Evolutionary conservation across 148 eudicot species (phyloP), one percentile per base, ranked within the genome.

Genomic region (Persicaria tinctoria): DNA sequence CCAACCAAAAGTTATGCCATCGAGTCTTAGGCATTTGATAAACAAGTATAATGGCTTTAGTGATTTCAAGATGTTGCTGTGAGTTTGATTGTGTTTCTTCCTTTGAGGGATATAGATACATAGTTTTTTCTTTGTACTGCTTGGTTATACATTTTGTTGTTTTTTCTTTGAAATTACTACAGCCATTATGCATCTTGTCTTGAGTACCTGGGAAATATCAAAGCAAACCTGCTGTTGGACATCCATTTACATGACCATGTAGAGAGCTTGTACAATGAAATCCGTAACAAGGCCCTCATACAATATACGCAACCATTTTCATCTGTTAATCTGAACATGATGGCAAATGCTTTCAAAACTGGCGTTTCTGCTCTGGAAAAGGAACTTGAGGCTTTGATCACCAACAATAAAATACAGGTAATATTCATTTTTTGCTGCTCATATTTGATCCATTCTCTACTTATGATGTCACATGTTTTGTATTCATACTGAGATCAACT

Each of bases 151-250:
- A 10, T 59, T 38, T 6, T 8, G 49, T 44, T 2, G 17, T 18
- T 48, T 41, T 47, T 72, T 9, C 23, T 73, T 47, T 60, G 4
- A 47, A 4, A 54, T 56, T 47, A 7, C 18, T 84, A 81, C 91
- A 95, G 98, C 74, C 96, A 82, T 66, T 95, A 92, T 76, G 97
- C 98, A 48, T 88, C 97, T 50, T 95, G 98, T 84, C 85, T 95
- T 48, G 89, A 89, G 44, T 92, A 92, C 76, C 85, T 95, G 68
- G 97, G 86, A 76, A 95, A 84, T 76, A 87, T 92, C 6, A 95
- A 89, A 82, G 89, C 92, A 60, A 92, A 89, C 78, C 83, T 95
- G 66, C 63, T 95, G 81, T 88, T 95, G 18, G 98, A 95, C 81
- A 87, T 92, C 73, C 98, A 92, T 83, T 77, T 95, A 83, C 96